A percentile compares a stretch with the other conserved stretches of the same genome.
Conservation (phyloP, 805 yeast genomes). For the Yarrowia sp. region DNA sequence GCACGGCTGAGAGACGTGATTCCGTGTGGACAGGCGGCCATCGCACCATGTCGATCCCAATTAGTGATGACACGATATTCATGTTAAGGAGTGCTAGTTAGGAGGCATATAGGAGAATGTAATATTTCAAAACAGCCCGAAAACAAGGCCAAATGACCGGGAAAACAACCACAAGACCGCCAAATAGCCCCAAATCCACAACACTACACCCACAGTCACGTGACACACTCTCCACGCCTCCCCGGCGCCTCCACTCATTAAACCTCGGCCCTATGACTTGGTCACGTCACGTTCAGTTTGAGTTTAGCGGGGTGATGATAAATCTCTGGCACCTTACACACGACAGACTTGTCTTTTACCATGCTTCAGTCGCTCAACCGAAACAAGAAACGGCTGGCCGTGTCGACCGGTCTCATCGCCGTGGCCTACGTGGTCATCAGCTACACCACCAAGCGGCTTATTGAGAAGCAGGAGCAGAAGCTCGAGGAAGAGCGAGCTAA, state of each 20-base stretch:
- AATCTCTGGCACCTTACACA: constrained; percentile 1
- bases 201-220: neutral
- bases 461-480: constrained; percentile 51
- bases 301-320: constrained; percentile 25
- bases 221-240: neutral
- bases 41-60: no score
- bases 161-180: neutral
- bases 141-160: no score
- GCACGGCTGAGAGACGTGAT: no score
- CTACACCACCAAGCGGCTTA: constrained; percentile 46
- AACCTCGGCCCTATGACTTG: constrained; percentile 21
- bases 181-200: neutral
- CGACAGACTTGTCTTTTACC: constrained; percentile 8
- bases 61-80: neutral
- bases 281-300: constrained; percentile 27
- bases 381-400: constrained; percentile 46
- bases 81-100: neutral
- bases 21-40: no score
- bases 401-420: constrained; percentile 48
- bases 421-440: constrained; percentile 46
- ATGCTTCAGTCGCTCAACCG: constrained; percentile 43
- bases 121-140: no score
- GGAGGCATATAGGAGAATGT: neutral
- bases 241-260: neutral
- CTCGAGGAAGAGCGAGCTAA: constrained; percentile 58